Base-by-base conservation (phyloP, 2,329 filamentous ascomycete species). In the Colletotrichum somersetense region DNA sequence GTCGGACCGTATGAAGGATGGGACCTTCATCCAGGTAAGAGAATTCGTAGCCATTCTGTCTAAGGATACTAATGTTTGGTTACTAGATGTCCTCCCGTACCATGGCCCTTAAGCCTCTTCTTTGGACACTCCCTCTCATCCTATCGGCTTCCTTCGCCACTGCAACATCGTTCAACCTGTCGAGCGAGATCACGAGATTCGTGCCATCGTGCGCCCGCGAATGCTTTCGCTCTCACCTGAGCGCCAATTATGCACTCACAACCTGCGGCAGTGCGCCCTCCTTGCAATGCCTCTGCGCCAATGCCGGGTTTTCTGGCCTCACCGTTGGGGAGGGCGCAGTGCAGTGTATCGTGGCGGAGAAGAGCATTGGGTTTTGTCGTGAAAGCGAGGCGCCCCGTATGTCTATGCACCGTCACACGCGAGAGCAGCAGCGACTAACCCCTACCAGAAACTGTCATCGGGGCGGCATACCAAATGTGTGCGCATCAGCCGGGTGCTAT, bases 321-420 rank as follows among this genome's bases (percentile, higher is more conserved):
- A 94, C 92, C 1, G 77, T 94, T 59, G 92, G 91, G n/a, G 92
- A 94, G 81, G 92, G 87, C 14, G 91, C 89, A 5, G 81, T 93
- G 73, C 88, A 91, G 77, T 95, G 92, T 79, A 86, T 93, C 44
- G 83, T 88, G 11, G 88, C 88, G 10, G 86, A 89, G 77, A 81
- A 78, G 67, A 80, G 80, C 46, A 76, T 85, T 56, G 86, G 86
- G 2, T 81, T 80, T 18, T 95, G 92, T 79, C 79, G 82, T 5
- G 81, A 83, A 3, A 76, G 80, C 14, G 85, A 88, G 62, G 78
- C 79, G 12, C 75, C 78, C 44, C 80, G 85, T 80, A 77, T 84
- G 75, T 78, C 5, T n/a, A 16, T 18, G 20, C n/a, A 16, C 1
- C 18, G 1, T 40, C 35, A 14, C 44, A n/a, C n/a, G 30, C 30